Conservation (phyloP, 2,329 filamentous ascomycete species). For the Calonectria honghensis region DNA sequence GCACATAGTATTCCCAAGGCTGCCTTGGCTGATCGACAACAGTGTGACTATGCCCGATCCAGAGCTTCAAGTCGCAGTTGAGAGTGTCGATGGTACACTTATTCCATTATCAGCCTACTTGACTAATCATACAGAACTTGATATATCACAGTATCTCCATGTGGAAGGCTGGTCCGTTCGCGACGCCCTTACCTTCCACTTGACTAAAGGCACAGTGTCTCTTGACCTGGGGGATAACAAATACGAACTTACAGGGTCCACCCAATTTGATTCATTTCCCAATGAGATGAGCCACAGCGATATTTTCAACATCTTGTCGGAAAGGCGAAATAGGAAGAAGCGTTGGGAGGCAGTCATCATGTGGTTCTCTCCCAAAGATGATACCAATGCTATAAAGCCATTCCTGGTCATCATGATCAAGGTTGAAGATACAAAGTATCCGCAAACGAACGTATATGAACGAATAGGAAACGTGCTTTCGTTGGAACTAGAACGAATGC, state of each 20-base stretch:
- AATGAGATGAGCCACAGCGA: not conserved
- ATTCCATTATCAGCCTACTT: conserved; percentile 3
- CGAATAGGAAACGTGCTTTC: conserved; percentile 6
- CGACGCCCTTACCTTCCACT: conserved; percentile 13
- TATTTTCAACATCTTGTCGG: conserved; percentile 9
- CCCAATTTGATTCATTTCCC: not conserved
- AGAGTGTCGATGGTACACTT: conserved; percentile 2
- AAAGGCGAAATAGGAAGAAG: conserved; percentile 14
- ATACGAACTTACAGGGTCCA: conserved; percentile 13
- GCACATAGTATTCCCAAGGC: not conserved
- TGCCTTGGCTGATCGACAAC: not conserved
- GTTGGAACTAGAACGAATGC: not conserved
- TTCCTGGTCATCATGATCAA: not conserved
- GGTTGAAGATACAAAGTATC: not conserved
- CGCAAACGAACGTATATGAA: conserved; percentile 8
- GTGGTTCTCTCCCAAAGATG: conserved; percentile 10
- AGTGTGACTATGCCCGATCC: not conserved
- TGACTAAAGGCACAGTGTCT: not conserved
- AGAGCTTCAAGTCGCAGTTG: not conserved
- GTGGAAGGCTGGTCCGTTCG: conserved; percentile 18
- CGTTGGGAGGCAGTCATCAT: conserved; percentile 10
- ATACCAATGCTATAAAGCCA: not conserved
- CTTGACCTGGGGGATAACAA: not conserved
- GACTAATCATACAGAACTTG: not conserved
- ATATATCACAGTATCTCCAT: conserved; percentile 4